A percentile compares a stretch with the other conserved stretches of the same genome.
Evolutionary conservation across 2,329 filamentous ascomycete species (phyloP).

Genomic region (Hymenoscyphus occultus): DNA sequence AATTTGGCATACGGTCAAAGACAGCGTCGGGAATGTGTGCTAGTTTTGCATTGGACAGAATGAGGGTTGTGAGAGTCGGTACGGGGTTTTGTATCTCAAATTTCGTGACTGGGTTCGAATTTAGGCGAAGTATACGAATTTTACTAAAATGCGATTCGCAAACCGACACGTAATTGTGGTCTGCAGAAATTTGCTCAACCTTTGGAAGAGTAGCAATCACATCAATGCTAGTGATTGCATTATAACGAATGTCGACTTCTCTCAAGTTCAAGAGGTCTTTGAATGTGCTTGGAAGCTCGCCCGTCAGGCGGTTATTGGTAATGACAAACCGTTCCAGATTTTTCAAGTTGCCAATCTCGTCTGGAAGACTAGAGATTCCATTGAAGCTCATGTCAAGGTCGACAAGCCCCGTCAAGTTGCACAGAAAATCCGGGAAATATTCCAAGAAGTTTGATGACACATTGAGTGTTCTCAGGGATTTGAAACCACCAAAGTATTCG

Average conservation of each 20-base stretch:
- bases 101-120: conserved; percentile 92
- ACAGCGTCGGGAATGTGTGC: conserved; percentile 82
- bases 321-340: conserved; percentile 88
- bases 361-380: conserved; percentile 73
- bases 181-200: conserved; percentile 82
- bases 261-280: conserved; percentile 72
- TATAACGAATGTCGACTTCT: conserved; percentile 94
- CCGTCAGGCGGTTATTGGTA: conserved; percentile 86
- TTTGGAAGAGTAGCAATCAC: conserved; percentile 79
- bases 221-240: conserved; percentile 83
- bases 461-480: conserved; percentile 76
- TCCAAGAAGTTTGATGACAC: conserved; percentile 91
- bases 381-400: conserved; percentile 98
- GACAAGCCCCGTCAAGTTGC: conserved; percentile 75
- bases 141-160: conserved; percentile 87
- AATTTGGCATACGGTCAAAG: conserved; percentile 81
- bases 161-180: conserved; percentile 88
- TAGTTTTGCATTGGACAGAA: conserved; percentile 86
- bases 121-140: conserved; percentile 80
- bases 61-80: conserved; percentile 79
- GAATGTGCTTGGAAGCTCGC: conserved; percentile 71
- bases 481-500: conserved; percentile 77
- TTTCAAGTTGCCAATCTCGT: conserved; percentile 71
- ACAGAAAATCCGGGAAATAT: conserved; percentile 81
- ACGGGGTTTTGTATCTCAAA: conserved; percentile 79